Base-by-base conservation (phyloP, 306 rosid species). In the Malus asiatica region DNA sequence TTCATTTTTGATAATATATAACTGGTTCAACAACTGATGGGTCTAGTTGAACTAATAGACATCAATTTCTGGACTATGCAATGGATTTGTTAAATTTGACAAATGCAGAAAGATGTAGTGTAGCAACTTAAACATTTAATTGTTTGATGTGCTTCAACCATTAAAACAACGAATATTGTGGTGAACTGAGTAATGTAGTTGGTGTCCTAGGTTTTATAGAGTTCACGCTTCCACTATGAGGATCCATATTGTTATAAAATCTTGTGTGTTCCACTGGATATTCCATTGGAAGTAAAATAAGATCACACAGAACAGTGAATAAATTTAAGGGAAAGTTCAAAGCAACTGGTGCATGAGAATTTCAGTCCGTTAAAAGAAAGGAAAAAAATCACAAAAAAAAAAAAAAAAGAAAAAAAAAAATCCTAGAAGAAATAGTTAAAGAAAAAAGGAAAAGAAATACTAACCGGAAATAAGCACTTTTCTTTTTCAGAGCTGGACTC, bases 401-500 rank as follows among this genome's bases (percentile, higher is more conserved):
- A 33, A 32, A 1, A 44, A 9, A 29, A 11, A 29, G n/a, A 18
- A 6, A 72, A 22, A 27, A 16, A 32, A 8, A 71, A 20, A 53
- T 8, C 23, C 52, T 48, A 57, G 42, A 29, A 77, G 63, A 53
- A 22, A 16, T 8, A 46, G 30, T 78, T 7, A 13, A 29, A 62
- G 74, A 10, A 25, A 25, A 22, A 60, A 51, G 20, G 55, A 14
- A 61, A 13, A 30, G 16, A 38, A 62, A 62, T 61, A 85, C 95
- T 69, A 72, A 93, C 98, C 91, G 88, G 75, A 60, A 78, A 86
- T 75, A 89, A 74, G 82, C 86, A 83, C 97, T 92, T 69, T 80
- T 74, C 30, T 77, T 86, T 83, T 88, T 89, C 65, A 90, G 80
- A 79, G 23, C 58, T 69, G 95, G 90, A 74, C 82, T 79, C 82